Evolutionary conservation across 2,329 filamentous ascomycete genomes (phyloP).

Genomic region (Cladophialophora immunda): DNA sequence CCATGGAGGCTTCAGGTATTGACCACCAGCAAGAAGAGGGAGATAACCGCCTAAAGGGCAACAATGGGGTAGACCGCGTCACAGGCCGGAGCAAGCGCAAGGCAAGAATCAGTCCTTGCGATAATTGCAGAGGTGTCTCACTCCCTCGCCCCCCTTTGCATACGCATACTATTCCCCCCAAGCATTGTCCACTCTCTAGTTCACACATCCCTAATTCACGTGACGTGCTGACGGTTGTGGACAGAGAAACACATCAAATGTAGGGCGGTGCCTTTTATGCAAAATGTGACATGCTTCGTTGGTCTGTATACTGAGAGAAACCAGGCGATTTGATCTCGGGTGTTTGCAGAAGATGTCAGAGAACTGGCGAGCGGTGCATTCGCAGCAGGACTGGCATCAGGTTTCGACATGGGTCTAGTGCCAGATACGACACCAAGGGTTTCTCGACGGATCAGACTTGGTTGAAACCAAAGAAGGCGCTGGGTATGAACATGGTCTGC

Average conservation of each 20-base stretch:
- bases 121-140: slow-evolving; percentile 30
- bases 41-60: background rate
- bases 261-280: slow-evolving; percentile 7
- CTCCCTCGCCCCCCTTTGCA: background rate
- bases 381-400: slow-evolving; percentile 24
- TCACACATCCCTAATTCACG: background rate
- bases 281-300: background rate
- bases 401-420: slow-evolving; percentile 48
- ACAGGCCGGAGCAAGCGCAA: slow-evolving; percentile 17
- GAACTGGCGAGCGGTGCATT: slow-evolving; percentile 29
- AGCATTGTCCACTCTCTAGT: background rate
- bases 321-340: slow-evolving; percentile 24
- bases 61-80: background rate
- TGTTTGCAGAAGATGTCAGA: slow-evolving; percentile 29
- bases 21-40: background rate
- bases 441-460: slow-evolving; percentile 47
- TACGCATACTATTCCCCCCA: background rate
- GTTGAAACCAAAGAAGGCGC: slow-evolving; percentile 42
- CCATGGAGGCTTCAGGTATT: background rate
- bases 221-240: slow-evolving; percentile 14
- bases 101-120: slow-evolving; percentile 22
- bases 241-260: slow-evolving; percentile 34
- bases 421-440: slow-evolving; percentile 43
- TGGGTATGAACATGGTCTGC: slow-evolving; percentile 2
- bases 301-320: background rate